phyloP scores from a whole-genome alignment of 1,139 yeast species.

The Arxiozyma slooffiae region DNA sequence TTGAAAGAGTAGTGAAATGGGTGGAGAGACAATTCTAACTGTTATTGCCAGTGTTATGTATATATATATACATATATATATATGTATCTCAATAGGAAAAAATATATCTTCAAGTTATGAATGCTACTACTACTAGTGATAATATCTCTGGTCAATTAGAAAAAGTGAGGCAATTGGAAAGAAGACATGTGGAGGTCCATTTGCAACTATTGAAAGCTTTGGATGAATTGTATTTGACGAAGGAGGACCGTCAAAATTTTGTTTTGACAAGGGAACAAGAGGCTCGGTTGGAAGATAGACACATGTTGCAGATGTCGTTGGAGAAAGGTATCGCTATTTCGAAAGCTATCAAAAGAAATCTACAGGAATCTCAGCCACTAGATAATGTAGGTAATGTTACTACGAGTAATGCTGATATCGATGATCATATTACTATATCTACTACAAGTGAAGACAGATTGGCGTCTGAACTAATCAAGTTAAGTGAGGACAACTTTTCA shows the following conservation, averaged over 20 bases:
- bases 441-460: conserved; percentile 1
- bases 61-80: too few relatives aligned
- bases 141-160: conserved; percentile 5
- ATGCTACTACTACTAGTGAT: too few relatives aligned
- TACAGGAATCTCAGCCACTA: neutral
- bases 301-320: conserved; percentile 17
- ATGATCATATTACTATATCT: neutral
- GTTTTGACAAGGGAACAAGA: neutral
- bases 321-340: conserved; percentile 21
- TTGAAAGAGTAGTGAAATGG: too few relatives aligned
- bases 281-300: neutral
- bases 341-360: conserved; percentile 9
- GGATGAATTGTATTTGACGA: conserved; percentile 21
- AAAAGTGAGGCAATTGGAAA: conserved; percentile 16
- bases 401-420: neutral
- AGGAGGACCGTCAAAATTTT: conserved; percentile 5
- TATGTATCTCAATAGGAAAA: too few relatives aligned
- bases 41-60: too few relatives aligned
- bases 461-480: neutral
- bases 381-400: neutral
- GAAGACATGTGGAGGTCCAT: conserved; percentile 20
- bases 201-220: conserved; percentile 16
- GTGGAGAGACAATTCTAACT: too few relatives aligned
- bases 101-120: neutral
- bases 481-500: neutral